Evolutionary conservation across 164 flowering plant species (phyloP), one percentile per base, ranked within the genome.

Genomic region (Dillenia suffruticosa): DNA sequence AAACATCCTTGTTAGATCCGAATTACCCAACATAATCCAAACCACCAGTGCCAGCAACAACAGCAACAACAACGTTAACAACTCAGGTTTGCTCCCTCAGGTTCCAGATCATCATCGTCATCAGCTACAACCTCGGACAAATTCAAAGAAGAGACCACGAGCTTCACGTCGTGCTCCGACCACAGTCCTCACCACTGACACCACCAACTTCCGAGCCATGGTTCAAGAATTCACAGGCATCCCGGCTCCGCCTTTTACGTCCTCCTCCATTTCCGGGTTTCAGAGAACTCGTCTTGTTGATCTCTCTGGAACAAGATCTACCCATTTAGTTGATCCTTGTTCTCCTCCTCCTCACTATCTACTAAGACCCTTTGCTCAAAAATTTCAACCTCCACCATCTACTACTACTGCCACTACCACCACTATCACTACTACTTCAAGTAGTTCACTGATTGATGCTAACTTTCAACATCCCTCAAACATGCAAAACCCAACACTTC

Each of bases 181-280:
- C 32, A 88, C 94, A 0, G 89, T 88, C 47, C 84, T 88, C 50
- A 81, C 89, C 58, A 88, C 94, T 40, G 94, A 88, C 75, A 85
- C 90, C 0, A 63, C 89, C 5, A 88, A 88, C 63, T 88, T 88
- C 62, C 64, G 94, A 44, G 83, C 85, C 55, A 88, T 88, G 94
- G 94, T 88, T 57, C 94, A 88, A 49, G 90, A 88, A 54, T 88
- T 82, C 74, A 88, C 94, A 0, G 94, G 94, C 0, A 82, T 88
- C 45, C 89, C 94, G 0, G 72, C 85, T 0, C 84, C 88, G 7
- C 91, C 95, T 0, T 84, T 85, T 56, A 66, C 90, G 0, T 74
- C 76, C 19, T 67, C 84, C 6, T 52, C 79, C 40, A 32, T 32
- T 4, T 32, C 40, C 40, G 40, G 40, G 1, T 76, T 63, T 64